Percentiles rank a stretch among this genome's conserved stretches.
Conservation (phyloP, 106 monocot genomes). For the Allium sativum region DNA sequence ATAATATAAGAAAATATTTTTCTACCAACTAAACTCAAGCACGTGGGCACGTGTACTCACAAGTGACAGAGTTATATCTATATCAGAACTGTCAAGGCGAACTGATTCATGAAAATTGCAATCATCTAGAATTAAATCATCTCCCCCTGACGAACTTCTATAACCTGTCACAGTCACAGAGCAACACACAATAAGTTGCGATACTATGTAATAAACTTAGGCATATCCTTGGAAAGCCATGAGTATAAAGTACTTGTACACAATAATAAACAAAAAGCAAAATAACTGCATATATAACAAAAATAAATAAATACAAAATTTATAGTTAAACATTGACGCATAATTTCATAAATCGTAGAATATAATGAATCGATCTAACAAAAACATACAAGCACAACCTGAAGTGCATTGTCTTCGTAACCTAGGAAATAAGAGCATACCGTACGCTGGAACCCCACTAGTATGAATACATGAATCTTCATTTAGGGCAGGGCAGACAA, state of each 20-base stretch:
- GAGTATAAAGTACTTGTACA: background rate
- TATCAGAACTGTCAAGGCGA: constrained; percentile 84
- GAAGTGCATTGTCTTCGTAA: background rate
- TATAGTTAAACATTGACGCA: background rate
- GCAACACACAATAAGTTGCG: background rate
- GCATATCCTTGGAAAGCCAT: background rate
- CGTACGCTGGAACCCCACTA: constrained; percentile 54
- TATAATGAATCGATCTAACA: background rate
- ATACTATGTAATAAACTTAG: background rate
- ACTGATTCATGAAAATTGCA: constrained; percentile 98
- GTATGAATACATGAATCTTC: constrained; percentile 87
- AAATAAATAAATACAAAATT: background rate
- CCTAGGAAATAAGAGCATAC: constrained; percentile 21
- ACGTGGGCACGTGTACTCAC: constrained; percentile 28
- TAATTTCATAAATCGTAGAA: background rate
- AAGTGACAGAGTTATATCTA: constrained; percentile 68
- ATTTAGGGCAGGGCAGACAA: constrained; percentile 87
- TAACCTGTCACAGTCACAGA: constrained; percentile 52
- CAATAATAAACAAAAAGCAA: background rate
- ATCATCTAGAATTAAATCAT: constrained; percentile 77
- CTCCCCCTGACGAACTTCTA: constrained; percentile 78
- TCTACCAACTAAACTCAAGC: background rate
- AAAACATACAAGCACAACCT: background rate
- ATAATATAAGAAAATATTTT: background rate
- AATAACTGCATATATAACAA: background rate